Evolutionary conservation across 441 rosid species (phyloP), one percentile per base, ranked within the genome.

Genomic region (Rhodomyrtus psidioides): DNA sequence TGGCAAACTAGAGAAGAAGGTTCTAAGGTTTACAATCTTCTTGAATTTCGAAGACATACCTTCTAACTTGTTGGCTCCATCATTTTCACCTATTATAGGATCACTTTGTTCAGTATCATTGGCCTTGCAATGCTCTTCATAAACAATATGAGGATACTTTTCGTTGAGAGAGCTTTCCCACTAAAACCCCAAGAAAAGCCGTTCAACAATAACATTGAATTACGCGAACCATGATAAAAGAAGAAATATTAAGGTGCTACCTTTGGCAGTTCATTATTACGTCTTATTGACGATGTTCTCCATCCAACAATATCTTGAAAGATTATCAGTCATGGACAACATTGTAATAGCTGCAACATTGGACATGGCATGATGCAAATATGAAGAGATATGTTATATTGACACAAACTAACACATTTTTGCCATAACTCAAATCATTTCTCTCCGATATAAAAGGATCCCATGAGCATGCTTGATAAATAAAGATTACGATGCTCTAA

Each of bases 271-370:
- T 96, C 99, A 88, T 86, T 90, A 62, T 91, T 89, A 86, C 97
- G 96, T 90, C 99, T 93, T 84, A 97, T 96, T 44, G 98, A 97
- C 51, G 99, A 94, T 26, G 99, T 97, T 91, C 96, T 96, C 99
- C 99, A 97, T 56, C 99, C 99, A 83, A 97, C 99, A 51, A 97
- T 92, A 91, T 95, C 99, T 97, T 53, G 81, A 85, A 89, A 55
- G 23, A 83, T 26, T 88, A 83, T 81, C 51, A 57, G 86, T 96
- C 51, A 95, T 88, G 87, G 91, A 90, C 91, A 92, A 88, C 53
- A 85, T 49, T 5, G 76, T 82, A 84, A 21, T 51, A 23, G 75
- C 30, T 9, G 76, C 76, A 65, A 19, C 7, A 34, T 39, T 70
- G 79, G 79, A 70, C 79, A 70, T 39, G n/a, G 15, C 51, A 39